Evolutionary conservation across 257 asterid genomes (phyloP).

Genomic region (Nemophila menziesii): DNA sequence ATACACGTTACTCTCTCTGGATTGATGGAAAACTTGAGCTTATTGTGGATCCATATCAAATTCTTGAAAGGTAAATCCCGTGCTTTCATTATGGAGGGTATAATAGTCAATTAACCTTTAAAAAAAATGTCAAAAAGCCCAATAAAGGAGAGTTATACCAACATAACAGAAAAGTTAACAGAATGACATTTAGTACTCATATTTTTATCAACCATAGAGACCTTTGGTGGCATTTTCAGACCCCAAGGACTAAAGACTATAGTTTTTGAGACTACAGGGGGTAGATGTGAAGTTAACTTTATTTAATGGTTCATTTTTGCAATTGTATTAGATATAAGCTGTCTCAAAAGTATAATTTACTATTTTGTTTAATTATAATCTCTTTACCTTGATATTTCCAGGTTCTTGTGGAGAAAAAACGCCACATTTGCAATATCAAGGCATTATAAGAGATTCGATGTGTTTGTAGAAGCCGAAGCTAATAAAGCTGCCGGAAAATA

Average conservation of each 20-base stretch:
- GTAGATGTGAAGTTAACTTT: too few species aligned
- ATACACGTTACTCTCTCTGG: constrained; percentile 81
- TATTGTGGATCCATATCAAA: constrained; percentile 77
- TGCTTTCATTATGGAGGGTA: constrained; percentile 1
- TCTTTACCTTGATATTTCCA: constrained; percentile 15
- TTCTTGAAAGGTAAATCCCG: constrained; percentile 66
- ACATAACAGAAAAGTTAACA: too few species aligned
- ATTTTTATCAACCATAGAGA: too few species aligned
- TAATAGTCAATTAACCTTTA: too few species aligned
- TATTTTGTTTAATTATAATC: too few species aligned
- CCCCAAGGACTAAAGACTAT: too few species aligned
- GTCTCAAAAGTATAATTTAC: not conserved
- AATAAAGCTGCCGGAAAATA: constrained; percentile 87
- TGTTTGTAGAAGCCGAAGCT: constrained; percentile 90
- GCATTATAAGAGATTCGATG: constrained; percentile 81
- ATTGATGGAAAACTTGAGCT: constrained; percentile 91
- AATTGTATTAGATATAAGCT: not conserved
- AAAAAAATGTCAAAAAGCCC: too few species aligned
- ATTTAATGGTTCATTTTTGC: too few species aligned
- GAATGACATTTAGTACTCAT: not conserved
- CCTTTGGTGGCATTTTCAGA: too few species aligned
- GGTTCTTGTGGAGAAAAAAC: constrained; percentile 91
- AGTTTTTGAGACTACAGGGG: too few species aligned
- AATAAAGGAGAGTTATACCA: too few species aligned
- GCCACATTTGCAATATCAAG: constrained; percentile 89